These are phyloP conservation scores for Emericellopsis cladophorae DNA, from an alignment of 2,329 filamentous ascomycete genomes.

Conservation along the genomic window DNA sequence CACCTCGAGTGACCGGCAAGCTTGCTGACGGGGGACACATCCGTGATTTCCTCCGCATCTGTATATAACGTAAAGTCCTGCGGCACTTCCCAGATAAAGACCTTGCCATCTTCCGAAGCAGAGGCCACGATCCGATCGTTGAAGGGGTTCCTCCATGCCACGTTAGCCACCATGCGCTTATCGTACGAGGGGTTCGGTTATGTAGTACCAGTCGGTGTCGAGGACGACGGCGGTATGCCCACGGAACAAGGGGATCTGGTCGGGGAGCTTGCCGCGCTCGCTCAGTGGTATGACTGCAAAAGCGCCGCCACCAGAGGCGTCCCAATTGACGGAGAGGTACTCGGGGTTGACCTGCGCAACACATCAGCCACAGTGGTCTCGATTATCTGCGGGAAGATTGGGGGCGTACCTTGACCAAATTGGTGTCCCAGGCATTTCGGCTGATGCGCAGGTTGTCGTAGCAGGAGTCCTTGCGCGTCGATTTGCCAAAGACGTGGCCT, in stretches of 20 bases:
- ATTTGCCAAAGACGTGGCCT: constrained; percentile 98
- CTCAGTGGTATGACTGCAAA: constrained; percentile 90
- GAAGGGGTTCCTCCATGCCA: constrained; percentile 67
- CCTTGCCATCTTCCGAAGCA: constrained; percentile 91
- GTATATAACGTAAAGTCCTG: constrained; percentile 73
- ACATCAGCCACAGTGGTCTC: neutral
- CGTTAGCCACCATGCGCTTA: constrained; percentile 1
- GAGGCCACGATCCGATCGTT: constrained; percentile 89
- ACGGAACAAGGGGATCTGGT: constrained; percentile 87
- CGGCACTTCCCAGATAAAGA: constrained; percentile 93
- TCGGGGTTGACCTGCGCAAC: constrained; percentile 70
- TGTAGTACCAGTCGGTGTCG: constrained; percentile 83
- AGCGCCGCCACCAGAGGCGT: constrained; percentile 86
- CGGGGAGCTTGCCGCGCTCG: constrained; percentile 82
- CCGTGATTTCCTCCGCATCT: constrained; percentile 71
- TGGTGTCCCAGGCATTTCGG: constrained; percentile 98
- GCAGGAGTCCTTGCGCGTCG: constrained; percentile 92
- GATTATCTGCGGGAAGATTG: neutral
- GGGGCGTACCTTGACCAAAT: constrained; percentile 75
- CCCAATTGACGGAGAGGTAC: constrained; percentile 97
- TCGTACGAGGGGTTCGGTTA: constrained; percentile 3
- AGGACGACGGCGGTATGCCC: constrained; percentile 92
- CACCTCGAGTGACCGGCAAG: constrained; percentile 80
- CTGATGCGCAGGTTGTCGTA: constrained; percentile 97
- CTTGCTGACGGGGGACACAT: constrained; percentile 71